These are phyloP conservation scores for Ceratobasidium theobromae DNA, from an alignment of 1,284 basidiomycete genomes.

Conservation along the genomic window DNA sequence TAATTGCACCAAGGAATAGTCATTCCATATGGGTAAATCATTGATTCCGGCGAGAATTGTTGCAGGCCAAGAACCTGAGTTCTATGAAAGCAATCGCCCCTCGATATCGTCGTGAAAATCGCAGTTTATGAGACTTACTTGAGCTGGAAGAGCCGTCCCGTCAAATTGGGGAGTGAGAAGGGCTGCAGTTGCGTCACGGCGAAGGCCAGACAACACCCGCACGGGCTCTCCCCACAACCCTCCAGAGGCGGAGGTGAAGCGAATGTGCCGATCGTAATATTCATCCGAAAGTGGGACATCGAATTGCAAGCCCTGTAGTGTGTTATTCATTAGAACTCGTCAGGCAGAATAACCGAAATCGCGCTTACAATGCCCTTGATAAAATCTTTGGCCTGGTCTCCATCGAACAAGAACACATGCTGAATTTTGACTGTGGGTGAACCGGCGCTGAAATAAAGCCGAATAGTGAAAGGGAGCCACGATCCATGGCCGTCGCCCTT, in stretches of 20 bases:
- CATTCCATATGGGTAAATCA: conserved; percentile 14
- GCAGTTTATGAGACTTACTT: not conserved
- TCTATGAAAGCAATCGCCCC: not conserved
- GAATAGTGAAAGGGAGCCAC: conserved; percentile 47
- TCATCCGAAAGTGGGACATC: conserved; percentile 46
- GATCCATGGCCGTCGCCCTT: conserved; percentile 44
- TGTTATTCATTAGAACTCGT: not conserved
- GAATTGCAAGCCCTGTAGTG: conserved; percentile 44
- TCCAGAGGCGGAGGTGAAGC: conserved; percentile 45
- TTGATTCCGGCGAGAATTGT: conserved; percentile 1
- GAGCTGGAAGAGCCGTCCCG: conserved; percentile 44
- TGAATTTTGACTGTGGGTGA: conserved; percentile 45
- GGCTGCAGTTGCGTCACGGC: conserved; percentile 48
- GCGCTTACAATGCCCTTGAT: conserved; percentile 48
- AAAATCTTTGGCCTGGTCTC: conserved; percentile 48
- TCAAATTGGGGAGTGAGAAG: conserved; percentile 49
- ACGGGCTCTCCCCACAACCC: conserved; percentile 50
- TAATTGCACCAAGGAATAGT: conserved; percentile 18
- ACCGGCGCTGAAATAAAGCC: conserved; percentile 48
- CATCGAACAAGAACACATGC: conserved; percentile 50
- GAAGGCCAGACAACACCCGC: conserved; percentile 47
- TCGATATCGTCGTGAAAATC: not conserved
- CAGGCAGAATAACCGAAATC: not conserved
- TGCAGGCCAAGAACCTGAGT: conserved; percentile 23
- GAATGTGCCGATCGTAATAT: conserved; percentile 47